phyloP scores from a whole-genome alignment of 2,329 filamentous ascomycete genomes.

The Epichloe gansuensis region DNA sequence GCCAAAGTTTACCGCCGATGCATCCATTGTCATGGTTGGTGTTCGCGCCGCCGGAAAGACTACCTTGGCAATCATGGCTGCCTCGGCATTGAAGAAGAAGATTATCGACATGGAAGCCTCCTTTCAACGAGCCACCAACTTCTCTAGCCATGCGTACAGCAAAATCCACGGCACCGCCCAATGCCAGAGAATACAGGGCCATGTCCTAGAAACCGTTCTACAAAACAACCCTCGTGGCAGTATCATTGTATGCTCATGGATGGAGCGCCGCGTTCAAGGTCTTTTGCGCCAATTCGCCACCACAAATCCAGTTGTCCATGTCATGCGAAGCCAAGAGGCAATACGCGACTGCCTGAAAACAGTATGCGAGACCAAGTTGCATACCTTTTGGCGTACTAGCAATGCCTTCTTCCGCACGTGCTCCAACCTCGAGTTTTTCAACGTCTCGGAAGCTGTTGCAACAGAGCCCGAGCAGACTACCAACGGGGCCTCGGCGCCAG shows the following conservation, averaged over 20 bases:
- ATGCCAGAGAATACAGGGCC: constrained; percentile 50
- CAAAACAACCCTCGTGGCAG: constrained; percentile 44
- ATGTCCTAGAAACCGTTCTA: constrained; percentile 48
- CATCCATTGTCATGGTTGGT: constrained; percentile 60
- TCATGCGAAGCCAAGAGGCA: constrained; percentile 51
- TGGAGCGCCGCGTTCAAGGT: constrained; percentile 49
- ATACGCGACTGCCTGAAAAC: constrained; percentile 50
- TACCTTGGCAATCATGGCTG: constrained; percentile 62
- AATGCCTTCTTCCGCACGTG: constrained; percentile 49
- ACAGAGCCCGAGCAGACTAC: background rate
- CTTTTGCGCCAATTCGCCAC: constrained; percentile 49
- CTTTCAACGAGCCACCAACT: constrained; percentile 51
- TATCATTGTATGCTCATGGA: constrained; percentile 61
- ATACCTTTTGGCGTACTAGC: constrained; percentile 44
- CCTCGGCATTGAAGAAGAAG: constrained; percentile 53
- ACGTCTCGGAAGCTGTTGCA: constrained; percentile 45
- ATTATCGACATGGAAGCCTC: constrained; percentile 56
- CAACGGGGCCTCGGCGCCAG: background rate
- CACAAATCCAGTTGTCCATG: constrained; percentile 57
- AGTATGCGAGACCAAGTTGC: constrained; percentile 41
- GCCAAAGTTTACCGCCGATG: constrained; percentile 40
- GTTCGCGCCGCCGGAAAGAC: constrained; percentile 65
- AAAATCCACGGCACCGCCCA: constrained; percentile 46
- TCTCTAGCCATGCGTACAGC: constrained; percentile 50
- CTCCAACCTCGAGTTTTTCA: constrained; percentile 67